Percentiles rank a stretch among this genome's conserved stretches.
Evolutionary conservation across 768 basidiomycete genomes (phyloP).

Genomic region (Tricholoma hemisulphureum): DNA sequence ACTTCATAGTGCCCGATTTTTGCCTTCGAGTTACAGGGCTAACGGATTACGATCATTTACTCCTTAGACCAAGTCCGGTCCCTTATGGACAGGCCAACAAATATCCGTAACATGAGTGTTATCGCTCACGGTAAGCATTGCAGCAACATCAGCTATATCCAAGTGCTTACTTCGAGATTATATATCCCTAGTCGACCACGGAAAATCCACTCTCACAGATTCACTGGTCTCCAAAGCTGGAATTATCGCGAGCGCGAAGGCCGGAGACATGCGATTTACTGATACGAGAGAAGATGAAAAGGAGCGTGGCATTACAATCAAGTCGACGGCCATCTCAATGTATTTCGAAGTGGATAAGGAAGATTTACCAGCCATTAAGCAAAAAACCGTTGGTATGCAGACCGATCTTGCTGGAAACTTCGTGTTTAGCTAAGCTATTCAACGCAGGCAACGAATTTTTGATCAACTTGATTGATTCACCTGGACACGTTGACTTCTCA

Average conservation of each 20-base stretch:
- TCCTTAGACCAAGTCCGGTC: conserved; percentile 75
- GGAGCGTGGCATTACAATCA: conserved; percentile 99
- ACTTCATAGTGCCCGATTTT: conserved; percentile 4
- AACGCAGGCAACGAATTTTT: conserved; percentile 85
- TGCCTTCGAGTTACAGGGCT: background rate
- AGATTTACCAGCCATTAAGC: conserved; percentile 79
- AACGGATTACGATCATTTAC: conserved; percentile 6
- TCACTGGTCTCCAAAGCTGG: conserved; percentile 99
- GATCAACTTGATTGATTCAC: conserved; percentile 89
- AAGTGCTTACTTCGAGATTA: conserved; percentile 12
- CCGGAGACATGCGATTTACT: conserved; percentile 95
- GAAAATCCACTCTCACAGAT: conserved; percentile 99
- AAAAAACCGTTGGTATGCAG: conserved; percentile 84
- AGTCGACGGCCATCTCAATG: conserved; percentile 99
- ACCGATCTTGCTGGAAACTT: background rate
- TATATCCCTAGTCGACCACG: conserved; percentile 83
- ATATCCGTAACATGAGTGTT: conserved; percentile 95
- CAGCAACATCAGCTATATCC: background rate
- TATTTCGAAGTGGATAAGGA: conserved; percentile 96
- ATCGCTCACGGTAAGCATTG: conserved; percentile 79
- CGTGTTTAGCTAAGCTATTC: conserved; percentile 1
- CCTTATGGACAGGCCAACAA: conserved; percentile 88
- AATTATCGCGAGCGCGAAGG: conserved; percentile 93
- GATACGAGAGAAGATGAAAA: conserved; percentile 98
- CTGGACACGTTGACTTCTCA: conserved; percentile 99